Conservation (phyloP, 2,329 filamentous ascomycete species). For the Macrophomina phaseolina region DNA sequence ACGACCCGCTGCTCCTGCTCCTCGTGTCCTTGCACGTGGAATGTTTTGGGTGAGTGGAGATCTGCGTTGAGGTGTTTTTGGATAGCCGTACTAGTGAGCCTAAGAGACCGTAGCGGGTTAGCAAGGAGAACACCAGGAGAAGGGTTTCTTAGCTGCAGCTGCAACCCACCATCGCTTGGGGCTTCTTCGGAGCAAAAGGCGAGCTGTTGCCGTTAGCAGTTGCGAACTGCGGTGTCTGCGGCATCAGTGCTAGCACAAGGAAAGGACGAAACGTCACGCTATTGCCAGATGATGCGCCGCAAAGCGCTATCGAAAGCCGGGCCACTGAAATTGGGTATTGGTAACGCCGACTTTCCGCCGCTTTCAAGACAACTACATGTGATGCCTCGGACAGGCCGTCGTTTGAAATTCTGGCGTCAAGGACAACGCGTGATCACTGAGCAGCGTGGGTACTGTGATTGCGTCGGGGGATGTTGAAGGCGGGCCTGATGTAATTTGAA, state of each 20-base stretch:
- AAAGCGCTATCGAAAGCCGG: background rate
- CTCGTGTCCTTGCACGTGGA: background rate
- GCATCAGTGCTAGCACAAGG: background rate
- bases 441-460: no score
- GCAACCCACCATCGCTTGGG: background rate
- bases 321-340: background rate
- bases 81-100: background rate
- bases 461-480: no score
- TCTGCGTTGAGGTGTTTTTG: background rate
- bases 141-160: background rate
- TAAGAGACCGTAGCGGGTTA: background rate
- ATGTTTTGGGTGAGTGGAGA: background rate
- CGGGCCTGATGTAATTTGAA: no score
- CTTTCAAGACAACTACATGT: background rate
- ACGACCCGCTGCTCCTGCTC: background rate
- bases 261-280: background rate
- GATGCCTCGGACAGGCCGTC: background rate
- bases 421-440: no score
- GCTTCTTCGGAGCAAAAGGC: background rate
- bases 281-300: background rate
- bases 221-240: background rate
- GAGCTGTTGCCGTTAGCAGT: background rate
- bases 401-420: no score
- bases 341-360: background rate
- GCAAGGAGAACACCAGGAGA: no score